These are phyloP conservation scores for Pythium diclinum DNA, from an alignment of 352 stramenopile genomes.

Conservation along the genomic window DNA sequence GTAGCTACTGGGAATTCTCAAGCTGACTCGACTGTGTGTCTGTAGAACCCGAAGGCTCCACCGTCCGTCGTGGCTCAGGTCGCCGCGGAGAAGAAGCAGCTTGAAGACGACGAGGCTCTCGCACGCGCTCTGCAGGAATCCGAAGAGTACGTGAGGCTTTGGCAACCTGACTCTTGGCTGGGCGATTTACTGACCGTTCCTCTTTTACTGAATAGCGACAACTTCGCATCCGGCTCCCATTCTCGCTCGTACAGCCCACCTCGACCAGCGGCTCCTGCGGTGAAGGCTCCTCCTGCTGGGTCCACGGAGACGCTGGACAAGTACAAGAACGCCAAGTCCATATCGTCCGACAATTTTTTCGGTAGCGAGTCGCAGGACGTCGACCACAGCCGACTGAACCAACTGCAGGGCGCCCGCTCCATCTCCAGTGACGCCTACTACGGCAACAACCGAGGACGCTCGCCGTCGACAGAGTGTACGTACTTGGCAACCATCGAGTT, in stretches of 20 bases:
- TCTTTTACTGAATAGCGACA: constrained; percentile 5
- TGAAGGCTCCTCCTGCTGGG: neutral
- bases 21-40: neutral
- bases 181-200: neutral
- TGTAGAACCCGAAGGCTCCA: constrained; percentile 64
- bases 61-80: constrained; percentile 22
- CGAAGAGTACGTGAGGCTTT: constrained; percentile 52
- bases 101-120: constrained; percentile 85
- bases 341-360: constrained; percentile 90
- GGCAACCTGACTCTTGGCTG: neutral
- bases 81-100: constrained; percentile 59
- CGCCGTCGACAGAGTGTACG: constrained; percentile 66
- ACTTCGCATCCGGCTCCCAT: constrained; percentile 12
- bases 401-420: constrained; percentile 76
- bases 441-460: constrained; percentile 52
- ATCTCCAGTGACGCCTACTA: constrained; percentile 90
- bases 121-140: constrained; percentile 75
- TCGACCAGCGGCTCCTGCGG: neutral
- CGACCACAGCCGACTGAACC: constrained; percentile 62
- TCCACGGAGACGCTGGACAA: constrained; percentile 78
- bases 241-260: constrained; percentile 22
- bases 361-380: constrained; percentile 53
- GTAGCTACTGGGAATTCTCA: neutral
- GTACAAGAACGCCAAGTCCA: constrained; percentile 91
- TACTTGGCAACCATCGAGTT: neutral